phyloP scores from a whole-genome alignment of 2,329 filamentous ascomycete species.

The Grosmannia serpens region DNA sequence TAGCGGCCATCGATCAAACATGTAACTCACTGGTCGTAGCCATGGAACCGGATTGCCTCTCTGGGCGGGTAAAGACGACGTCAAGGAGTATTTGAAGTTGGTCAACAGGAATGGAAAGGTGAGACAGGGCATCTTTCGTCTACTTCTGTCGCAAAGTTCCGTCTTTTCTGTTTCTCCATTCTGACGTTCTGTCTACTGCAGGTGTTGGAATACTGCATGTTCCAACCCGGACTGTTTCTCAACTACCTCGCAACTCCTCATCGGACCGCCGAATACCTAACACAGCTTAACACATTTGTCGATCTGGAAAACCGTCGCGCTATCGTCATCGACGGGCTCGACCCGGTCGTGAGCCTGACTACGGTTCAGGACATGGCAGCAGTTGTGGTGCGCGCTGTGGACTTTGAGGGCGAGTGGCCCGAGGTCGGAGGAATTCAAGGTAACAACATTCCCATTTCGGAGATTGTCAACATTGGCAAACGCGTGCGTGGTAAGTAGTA shows the following conservation, averaged over 20 bases:
- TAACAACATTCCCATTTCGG: constrained; percentile 20
- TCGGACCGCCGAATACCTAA: too few relatives aligned
- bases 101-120: constrained; percentile 37
- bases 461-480: constrained; percentile 27
- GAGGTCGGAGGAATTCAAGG: constrained; percentile 28
- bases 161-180: too few relatives aligned
- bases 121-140: not conserved
- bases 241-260: too few relatives aligned
- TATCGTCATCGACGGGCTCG: constrained; percentile 28
- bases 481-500: constrained; percentile 4
- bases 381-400: constrained; percentile 27
- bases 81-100: constrained; percentile 36
- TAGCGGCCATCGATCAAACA: too few relatives aligned
- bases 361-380: constrained; percentile 29
- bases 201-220: too few relatives aligned
- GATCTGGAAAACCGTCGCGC: constrained; percentile 20
- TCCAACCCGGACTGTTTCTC: too few relatives aligned
- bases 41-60: constrained; percentile 27
- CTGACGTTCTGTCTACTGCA: too few relatives aligned
- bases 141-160: too few relatives aligned
- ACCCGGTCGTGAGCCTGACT: constrained; percentile 31
- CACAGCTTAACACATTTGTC: too few relatives aligned
- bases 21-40: too few relatives aligned
- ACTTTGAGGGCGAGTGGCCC: constrained; percentile 33
- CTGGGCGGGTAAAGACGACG: constrained; percentile 31